phyloP scores from a whole-genome alignment of 768 basidiomycete genomes.

The Boletus eberwhitei region DNA sequence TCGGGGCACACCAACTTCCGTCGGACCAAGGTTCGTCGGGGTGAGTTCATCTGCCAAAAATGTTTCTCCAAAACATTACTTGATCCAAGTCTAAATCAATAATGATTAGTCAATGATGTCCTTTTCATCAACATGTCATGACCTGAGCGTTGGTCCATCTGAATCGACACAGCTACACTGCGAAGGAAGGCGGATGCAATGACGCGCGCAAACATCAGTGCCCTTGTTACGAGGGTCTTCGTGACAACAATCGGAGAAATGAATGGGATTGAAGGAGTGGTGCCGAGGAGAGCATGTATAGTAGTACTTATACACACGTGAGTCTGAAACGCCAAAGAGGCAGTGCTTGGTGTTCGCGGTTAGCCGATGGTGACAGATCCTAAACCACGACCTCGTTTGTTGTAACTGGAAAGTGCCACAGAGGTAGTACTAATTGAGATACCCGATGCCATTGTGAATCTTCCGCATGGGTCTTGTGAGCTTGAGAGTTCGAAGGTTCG shows the following conservation, averaged over 20 bases:
- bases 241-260: not conserved
- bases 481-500: not conserved
- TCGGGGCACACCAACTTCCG: not conserved
- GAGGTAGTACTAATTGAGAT: not conserved
- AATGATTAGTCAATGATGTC: not conserved
- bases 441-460: not conserved
- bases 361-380: not conserved
- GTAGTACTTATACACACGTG: not conserved
- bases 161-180: not conserved
- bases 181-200: not conserved
- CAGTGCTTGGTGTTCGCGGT: not conserved
- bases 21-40: not conserved
- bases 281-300: not conserved
- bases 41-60: not conserved
- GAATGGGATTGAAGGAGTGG: too few relatives aligned
- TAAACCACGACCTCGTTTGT: not conserved
- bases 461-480: not conserved
- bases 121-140: not conserved
- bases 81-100: not conserved
- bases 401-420: not conserved
- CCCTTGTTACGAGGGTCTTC: not conserved
- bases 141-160: not conserved
- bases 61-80: too few relatives aligned
- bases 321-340: conserved; percentile 9
- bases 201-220: not conserved